These are phyloP conservation scores for Kwoniella pini DNA, from an alignment of 768 basidiomycete species.

Conservation along the genomic window DNA sequence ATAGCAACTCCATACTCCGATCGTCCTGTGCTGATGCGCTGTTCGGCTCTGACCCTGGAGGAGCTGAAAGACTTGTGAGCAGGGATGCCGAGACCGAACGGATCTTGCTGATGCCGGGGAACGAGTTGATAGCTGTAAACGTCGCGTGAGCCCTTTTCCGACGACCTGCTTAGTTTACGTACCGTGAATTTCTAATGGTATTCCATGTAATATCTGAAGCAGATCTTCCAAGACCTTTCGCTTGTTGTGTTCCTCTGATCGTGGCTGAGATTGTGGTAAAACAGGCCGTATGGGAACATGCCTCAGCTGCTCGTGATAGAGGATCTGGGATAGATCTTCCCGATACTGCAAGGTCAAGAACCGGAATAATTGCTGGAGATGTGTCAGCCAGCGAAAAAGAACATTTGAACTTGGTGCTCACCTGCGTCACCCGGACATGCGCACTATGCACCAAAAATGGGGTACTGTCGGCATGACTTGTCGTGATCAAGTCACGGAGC, in stretches of 20 bases:
- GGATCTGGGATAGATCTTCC: conserved; percentile 1
- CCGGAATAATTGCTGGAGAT: not conserved
- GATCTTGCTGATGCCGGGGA: conserved; percentile 5
- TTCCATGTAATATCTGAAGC: conserved; percentile 6
- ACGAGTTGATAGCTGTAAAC: not conserved
- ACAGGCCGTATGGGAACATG: not conserved
- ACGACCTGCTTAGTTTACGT: too few species aligned
- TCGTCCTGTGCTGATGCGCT: not conserved
- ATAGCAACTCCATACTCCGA: conserved; percentile 6
- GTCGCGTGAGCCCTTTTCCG: not conserved
- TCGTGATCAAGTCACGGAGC: not conserved
- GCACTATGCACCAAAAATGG: conserved; percentile 5
- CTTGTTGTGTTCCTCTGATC: conserved; percentile 9
- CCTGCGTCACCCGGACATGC: conserved; percentile 6
- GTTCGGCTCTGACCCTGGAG: not conserved
- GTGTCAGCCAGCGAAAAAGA: not conserved
- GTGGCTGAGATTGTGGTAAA: not conserved
- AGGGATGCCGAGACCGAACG: not conserved
- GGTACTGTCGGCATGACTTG: conserved; percentile 4
- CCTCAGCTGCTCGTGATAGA: conserved; percentile 1
- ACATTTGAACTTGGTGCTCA: not conserved
- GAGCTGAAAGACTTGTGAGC: not conserved
- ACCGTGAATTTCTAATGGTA: conserved; percentile 9
- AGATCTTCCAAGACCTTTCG: conserved; percentile 2
- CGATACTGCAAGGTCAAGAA: conserved; percentile 4